These are phyloP conservation scores for Gaertneriomyces sp. DNA, from an alignment of 192 early-diverging fungal genomes.

Conservation along the genomic window DNA sequence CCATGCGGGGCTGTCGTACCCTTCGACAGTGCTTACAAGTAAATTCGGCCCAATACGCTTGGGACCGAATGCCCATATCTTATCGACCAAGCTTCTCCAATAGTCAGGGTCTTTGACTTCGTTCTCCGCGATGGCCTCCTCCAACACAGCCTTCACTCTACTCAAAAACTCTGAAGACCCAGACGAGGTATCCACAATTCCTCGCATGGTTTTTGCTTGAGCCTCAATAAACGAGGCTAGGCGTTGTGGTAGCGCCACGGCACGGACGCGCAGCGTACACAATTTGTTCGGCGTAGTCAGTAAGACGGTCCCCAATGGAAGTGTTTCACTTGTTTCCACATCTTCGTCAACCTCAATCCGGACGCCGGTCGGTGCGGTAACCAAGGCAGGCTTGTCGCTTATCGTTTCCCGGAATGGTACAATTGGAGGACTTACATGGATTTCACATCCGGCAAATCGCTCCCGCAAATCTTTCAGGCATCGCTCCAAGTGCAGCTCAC, in stretches of 20 bases:
- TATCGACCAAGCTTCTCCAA: slow-evolving; percentile 44
- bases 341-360: not conserved
- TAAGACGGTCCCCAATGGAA: slow-evolving; percentile 62
- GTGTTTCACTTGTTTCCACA: not conserved
- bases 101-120: slow-evolving; percentile 43
- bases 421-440: slow-evolving; percentile 90
- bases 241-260: slow-evolving; percentile 64
- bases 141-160: slow-evolving; percentile 41
- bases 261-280: slow-evolving; percentile 59
- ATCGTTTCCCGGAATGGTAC: slow-evolving; percentile 97
- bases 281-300: slow-evolving; percentile 59
- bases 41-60: slow-evolving; percentile 77
- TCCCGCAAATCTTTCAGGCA: slow-evolving; percentile 93
- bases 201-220: slow-evolving; percentile 51
- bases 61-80: slow-evolving; percentile 81
- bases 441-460: slow-evolving; percentile 88
- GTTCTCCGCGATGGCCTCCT: slow-evolving; percentile 44
- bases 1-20: slow-evolving; percentile 38
- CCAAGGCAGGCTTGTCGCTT: slow-evolving; percentile 34
- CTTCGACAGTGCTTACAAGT: slow-evolving; percentile 63
- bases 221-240: slow-evolving; percentile 57
- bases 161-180: slow-evolving; percentile 32
- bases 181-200: slow-evolving; percentile 42
- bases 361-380: no score
- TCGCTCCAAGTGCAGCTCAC: slow-evolving; percentile 95